These are phyloP conservation scores for Cytospora piceae DNA, from an alignment of 2,329 filamentous ascomycete species.

Conservation along the genomic window DNA sequence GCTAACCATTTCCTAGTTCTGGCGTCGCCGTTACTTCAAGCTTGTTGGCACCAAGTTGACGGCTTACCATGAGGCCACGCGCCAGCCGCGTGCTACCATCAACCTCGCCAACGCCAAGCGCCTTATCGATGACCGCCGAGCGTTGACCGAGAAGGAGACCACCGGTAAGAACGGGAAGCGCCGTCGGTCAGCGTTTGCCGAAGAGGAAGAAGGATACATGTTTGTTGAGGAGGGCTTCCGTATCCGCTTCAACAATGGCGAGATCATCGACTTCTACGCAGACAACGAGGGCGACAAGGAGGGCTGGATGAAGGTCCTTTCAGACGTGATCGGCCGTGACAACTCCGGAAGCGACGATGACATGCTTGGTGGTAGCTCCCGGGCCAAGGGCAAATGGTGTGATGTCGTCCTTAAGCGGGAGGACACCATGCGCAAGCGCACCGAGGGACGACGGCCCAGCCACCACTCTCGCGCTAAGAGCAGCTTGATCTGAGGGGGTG, in stretches of 20 bases:
- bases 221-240: constrained; percentile 99
- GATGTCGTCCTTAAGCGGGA: constrained; percentile 68
- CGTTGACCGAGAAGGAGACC: constrained; percentile 82
- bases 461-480: constrained; percentile 61
- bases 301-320: constrained; percentile 88
- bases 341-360: constrained; percentile 53
- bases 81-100: constrained; percentile 94
- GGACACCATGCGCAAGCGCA: constrained; percentile 59
- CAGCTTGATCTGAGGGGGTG: constrained; percentile 35
- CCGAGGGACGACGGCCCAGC: constrained; percentile 52
- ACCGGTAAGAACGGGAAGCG: constrained; percentile 76
- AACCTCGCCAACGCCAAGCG: constrained; percentile 92
- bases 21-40: constrained; percentile 97
- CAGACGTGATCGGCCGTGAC: constrained; percentile 67
- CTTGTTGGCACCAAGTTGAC: constrained; percentile 88
- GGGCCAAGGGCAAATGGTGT: constrained; percentile 65
- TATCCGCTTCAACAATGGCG: constrained; percentile 96
- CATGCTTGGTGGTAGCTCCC: constrained; percentile 43
- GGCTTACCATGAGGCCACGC: constrained; percentile 92
- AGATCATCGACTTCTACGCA: constrained; percentile 98
- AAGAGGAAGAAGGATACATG: constrained; percentile 99
- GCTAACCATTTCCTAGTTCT: constrained; percentile 69
- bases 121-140: constrained; percentile 87
- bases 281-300: constrained; percentile 88
- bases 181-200: constrained; percentile 92